These are phyloP conservation scores for Trypanosoma melophagium DNA, from an alignment of 208 protist species.

Conservation along the genomic window DNA sequence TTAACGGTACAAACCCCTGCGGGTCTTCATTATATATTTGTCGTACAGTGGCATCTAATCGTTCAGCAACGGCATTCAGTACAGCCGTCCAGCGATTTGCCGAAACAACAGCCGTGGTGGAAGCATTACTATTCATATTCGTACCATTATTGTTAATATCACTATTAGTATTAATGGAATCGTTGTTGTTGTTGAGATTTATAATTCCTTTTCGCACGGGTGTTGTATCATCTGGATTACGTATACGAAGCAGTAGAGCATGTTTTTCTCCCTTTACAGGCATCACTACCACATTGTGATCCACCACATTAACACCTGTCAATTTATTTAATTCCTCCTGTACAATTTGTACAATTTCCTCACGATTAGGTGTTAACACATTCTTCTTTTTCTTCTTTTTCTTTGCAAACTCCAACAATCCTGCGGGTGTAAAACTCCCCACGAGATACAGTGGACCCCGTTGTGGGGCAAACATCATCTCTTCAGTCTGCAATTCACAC, in stretches of 20 bases:
- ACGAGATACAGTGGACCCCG: conserved; percentile 73
- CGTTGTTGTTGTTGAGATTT: too few species aligned
- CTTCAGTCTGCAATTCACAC: conserved; percentile 49
- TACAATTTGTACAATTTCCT: conserved; percentile 42
- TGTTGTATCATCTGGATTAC: conserved; percentile 29
- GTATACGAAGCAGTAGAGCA: conserved; percentile 49
- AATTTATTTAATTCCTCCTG: conserved; percentile 33
- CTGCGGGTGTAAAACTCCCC: conserved; percentile 61
- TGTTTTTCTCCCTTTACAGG: conserved; percentile 29
- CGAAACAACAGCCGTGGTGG: too few species aligned
- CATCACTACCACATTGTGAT: conserved; percentile 78
- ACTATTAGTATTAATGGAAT: neutral
- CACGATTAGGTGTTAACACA: conserved; percentile 23
- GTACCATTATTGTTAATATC: neutral
- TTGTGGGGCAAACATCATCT: conserved; percentile 73
- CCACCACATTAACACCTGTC: conserved; percentile 24
- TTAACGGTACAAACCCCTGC: conserved; percentile 50
- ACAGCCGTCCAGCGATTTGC: conserved; percentile 44
- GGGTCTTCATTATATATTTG: conserved; percentile 54
- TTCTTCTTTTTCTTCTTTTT: too few species aligned
- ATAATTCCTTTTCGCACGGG: neutral
- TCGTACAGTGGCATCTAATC: conserved; percentile 45
- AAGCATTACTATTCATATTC: neutral
- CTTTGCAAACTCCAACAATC: conserved; percentile 41
- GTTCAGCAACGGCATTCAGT: conserved; percentile 36